Evolutionary conservation across 2,329 filamentous ascomycete species (phyloP).

Genomic region (Aciculosporium take): DNA sequence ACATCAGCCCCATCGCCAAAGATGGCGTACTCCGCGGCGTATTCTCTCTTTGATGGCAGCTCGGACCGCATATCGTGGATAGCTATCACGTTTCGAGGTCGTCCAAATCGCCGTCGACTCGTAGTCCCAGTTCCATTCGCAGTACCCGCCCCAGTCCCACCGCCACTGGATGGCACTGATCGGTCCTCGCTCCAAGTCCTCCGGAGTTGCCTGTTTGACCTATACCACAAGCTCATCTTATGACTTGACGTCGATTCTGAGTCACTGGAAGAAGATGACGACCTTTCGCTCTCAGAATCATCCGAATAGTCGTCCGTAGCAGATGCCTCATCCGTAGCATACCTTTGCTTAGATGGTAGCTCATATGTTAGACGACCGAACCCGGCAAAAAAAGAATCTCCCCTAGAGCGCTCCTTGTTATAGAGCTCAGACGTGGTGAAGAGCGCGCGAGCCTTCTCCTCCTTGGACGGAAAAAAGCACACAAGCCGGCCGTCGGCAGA

Average conservation of each 20-base stretch:
- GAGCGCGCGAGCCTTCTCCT: conserved; percentile 40
- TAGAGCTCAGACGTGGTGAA: conserved; percentile 33
- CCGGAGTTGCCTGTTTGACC: conserved; percentile 34
- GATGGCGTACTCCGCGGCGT: conserved; percentile 69
- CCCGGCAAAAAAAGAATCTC: conserved; percentile 41
- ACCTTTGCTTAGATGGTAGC: conserved; percentile 31
- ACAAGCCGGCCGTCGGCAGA: conserved; percentile 47
- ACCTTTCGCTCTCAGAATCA: conserved; percentile 34
- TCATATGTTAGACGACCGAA: conserved; percentile 42
- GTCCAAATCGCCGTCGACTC: conserved; percentile 32
- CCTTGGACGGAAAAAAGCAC: conserved; percentile 56
- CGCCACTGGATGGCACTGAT: conserved; percentile 45
- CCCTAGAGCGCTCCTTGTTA: conserved; percentile 34
- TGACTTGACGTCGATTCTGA: conserved; percentile 51
- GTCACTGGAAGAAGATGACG: conserved; percentile 38
- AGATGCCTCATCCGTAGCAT: conserved; percentile 34
- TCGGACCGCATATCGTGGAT: conserved; percentile 56
- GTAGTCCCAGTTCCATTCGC: conserved; percentile 35
- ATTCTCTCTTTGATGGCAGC: conserved; percentile 62
- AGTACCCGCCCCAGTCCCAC: conserved; percentile 36
- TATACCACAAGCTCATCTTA: conserved; percentile 43
- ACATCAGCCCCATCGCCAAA: conserved; percentile 72
- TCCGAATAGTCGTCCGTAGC: conserved; percentile 36
- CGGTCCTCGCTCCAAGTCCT: conserved; percentile 43
- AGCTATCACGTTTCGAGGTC: conserved; percentile 55